Evolutionary conservation across 2,329 filamentous ascomycete genomes (phyloP), one percentile per base, ranked within the genome.

Genomic region (Microcyclosporella mali): DNA sequence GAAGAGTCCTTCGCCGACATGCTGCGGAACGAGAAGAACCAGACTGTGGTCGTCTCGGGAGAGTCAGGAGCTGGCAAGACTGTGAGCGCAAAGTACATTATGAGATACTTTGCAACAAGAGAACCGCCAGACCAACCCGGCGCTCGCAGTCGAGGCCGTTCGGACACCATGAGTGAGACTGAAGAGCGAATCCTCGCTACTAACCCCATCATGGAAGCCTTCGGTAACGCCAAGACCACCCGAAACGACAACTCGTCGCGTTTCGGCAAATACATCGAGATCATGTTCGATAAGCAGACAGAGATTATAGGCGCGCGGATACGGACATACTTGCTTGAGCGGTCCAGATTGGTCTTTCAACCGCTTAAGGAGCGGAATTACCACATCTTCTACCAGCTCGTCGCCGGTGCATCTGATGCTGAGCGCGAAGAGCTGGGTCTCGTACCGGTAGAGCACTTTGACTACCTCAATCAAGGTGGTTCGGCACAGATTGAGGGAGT

Each of bases 231-330:
- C 41, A 98, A 98, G 72, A 98, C 92, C n/a, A 98, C 92, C 9
- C 79, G 92, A 65, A 98, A 98, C 71, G 92, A 98, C 70, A 98
- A 98, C 70, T 98, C 92, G 33, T 98, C 92, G 32, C 81, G 92
- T 61, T 98, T 98, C 68, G 92, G 92, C 66, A 98, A 98, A 75
- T 98, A 98, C 67, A 97, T 98, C 58, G 92, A 98, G 71, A 98
- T 98, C 64, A 90, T 97, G 88, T 98, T 98, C 67, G 89, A 97
- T 70, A 80, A 87, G 51, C 79, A 84, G 60, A 95, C 88, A 50
- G 92, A 94, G 65, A 98, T 98, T 59, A 95, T 97, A 61, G 92
- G 92, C 56, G 92, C 92, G 43, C 94, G 94, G 72, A 98, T 98
- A 62, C 79, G 92, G 57, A 95, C 89, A 43, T 98, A 98, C 62